Evolutionary conservation across 176 grass and related monocot genomes (phyloP), one percentile per base, ranked within the genome.

Genomic region (Neostapfia colusana): DNA sequence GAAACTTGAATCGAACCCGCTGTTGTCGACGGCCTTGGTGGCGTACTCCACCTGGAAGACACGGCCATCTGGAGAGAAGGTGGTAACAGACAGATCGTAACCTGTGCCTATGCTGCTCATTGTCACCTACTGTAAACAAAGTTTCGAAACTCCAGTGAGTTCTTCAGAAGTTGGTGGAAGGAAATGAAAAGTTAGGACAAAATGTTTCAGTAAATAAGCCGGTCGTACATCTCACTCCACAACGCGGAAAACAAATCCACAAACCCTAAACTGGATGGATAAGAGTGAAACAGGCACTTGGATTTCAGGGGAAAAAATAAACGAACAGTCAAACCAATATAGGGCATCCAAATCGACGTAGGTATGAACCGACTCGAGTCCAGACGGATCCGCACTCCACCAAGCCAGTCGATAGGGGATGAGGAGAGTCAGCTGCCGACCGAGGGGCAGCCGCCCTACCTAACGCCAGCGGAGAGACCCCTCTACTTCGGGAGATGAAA

Each of bases 91-190:
- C 35, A 96, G 74, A 78, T 96, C 93, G 35, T 96, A 96, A 27
- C 93, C 93, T 39, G 93, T 96, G 78, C 93, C 89, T 85, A 92
- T 96, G 93, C 89, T 96, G 70, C 84, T 96, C 93, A 96, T 96
- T 60, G 72, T 82, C 41, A 59, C 42, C 39, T 43, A 15, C 82
- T 54, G 23, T 2, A 45, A 36, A 64, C 13, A 35, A 34, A 63
- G 12, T 5, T 69, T 6, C 5, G 51, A 68, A 67, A 21, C 14
- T 28, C 14, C 53, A 6, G 7, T 49, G 8, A 62, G 27, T 10
- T 58, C 10, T 11, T 10, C 28, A 76, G 8, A 35, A 16, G 17
- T 17, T 8, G 4, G 26, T 34, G 23, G 25, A 50, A 4, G 68
- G 18, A 25, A 6, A 10, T 15, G 43, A 69, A 16, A 54, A 10